Base-by-base conservation (phyloP, 2,329 filamentous ascomycete species). In the Dactylellina cionopaga region DNA sequence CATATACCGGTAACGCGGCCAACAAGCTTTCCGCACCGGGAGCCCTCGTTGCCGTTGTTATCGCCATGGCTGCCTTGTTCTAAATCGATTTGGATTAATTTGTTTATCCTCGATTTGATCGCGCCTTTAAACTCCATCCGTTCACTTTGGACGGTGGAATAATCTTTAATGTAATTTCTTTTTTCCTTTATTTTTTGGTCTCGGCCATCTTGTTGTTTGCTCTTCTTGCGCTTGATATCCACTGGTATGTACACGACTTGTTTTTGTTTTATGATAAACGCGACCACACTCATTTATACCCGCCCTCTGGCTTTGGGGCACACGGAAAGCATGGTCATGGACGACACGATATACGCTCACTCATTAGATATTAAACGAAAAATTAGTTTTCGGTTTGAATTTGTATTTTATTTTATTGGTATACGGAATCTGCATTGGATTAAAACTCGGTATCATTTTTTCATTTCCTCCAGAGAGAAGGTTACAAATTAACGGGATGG, bases 21-120 rank as follows among this genome's bases (percentile, higher is more conserved):
- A 62, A 56, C 41, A 70, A 46, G 35, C 55, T 70, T 15, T 70
- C 65, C 24, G 47, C 65, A n/a, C 22, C 43, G 22, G 64, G 54
- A 41, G 58, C 44, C 15, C 41, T 70, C 10, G 55, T 33, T 9
- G 65, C 56, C 2, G 46, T 51, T 17, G 65, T 56, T 10, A 44
- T 58, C 10, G 55, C 47, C 15, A 15, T 56, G 6, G 56, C 24
- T 11, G 65, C 46, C 4, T 29, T 62, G 25, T 54, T 70, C 46
- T 58, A 39, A 46, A n/a, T n/a, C n/a, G n/a, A n/a, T n/a, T n/a
- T n/a, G n/a, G n/a, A n/a, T n/a, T n/a, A n/a, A n/a, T n/a, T n/a
- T n/a, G n/a, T n/a, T n/a, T n/a, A n/a, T n/a, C n/a, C n/a, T 58
- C 39, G 24, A 31, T 35, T 46, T 25, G 54, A 46, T 58, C 11